phyloP scores from a whole-genome alignment of 2,329 filamentous ascomycete genomes.

The Peltaster fructicola region DNA sequence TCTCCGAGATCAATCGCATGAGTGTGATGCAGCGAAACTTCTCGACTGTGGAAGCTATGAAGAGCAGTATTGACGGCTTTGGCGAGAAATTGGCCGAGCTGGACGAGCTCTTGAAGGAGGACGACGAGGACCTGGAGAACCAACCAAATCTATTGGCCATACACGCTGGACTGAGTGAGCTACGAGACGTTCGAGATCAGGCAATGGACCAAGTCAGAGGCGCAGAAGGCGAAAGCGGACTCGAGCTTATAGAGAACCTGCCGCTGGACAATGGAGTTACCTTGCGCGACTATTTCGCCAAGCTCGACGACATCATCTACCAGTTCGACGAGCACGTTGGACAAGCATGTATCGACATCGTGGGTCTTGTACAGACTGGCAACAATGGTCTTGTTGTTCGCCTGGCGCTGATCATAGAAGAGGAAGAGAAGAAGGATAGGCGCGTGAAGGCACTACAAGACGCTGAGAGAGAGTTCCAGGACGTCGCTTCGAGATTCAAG shows the following conservation, averaged over 20 bases:
- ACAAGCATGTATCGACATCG: slow-evolving; percentile 72
- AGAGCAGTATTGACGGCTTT: slow-evolving; percentile 74
- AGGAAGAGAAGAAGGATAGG: slow-evolving; percentile 91
- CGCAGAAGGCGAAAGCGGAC: slow-evolving; percentile 74
- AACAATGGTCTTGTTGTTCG: slow-evolving; percentile 83
- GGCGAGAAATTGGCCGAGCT: slow-evolving; percentile 58
- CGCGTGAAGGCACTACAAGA: slow-evolving; percentile 83
- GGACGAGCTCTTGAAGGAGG: slow-evolving; percentile 61
- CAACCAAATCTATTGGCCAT: slow-evolving; percentile 82
- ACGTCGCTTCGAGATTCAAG: slow-evolving; percentile 83
- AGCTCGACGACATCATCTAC: slow-evolving; percentile 71
- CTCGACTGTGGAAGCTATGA: slow-evolving; percentile 83
- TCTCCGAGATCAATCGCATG: slow-evolving; percentile 77
- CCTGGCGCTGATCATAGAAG: slow-evolving; percentile 79
- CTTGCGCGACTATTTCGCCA: slow-evolving; percentile 74
- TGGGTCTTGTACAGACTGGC: slow-evolving; percentile 68
- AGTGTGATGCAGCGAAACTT: slow-evolving; percentile 96
- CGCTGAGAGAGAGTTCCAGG: slow-evolving; percentile 86
- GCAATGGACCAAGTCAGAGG: slow-evolving; percentile 84
- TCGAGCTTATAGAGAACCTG: slow-evolving; percentile 71
- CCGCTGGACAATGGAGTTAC: slow-evolving; percentile 51
- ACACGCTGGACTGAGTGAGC: slow-evolving; percentile 79
- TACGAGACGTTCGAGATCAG: slow-evolving; percentile 88
- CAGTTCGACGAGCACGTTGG: slow-evolving; percentile 95
- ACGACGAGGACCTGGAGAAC: slow-evolving; percentile 70